phyloP scores from a whole-genome alignment of 2,329 filamentous ascomycete species.

The Alternaria gaisen region DNA sequence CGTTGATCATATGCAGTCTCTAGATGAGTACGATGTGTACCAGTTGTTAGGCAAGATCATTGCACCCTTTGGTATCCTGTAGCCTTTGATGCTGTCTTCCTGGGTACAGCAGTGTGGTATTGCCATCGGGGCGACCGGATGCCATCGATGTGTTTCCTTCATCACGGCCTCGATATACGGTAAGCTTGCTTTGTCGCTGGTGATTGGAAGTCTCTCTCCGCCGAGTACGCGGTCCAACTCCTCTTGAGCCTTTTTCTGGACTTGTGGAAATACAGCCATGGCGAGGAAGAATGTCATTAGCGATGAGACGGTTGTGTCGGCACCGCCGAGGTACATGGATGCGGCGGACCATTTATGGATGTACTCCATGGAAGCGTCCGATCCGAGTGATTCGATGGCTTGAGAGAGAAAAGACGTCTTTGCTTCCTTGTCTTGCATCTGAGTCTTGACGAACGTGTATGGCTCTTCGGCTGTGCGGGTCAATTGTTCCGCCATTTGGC shows the following conservation, averaged over 20 bases:
- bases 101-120: conserved; percentile 44
- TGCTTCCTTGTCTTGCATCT: conserved; percentile 47
- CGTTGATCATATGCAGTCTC: not conserved
- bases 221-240: conserved; percentile 62
- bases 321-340: conserved; percentile 58
- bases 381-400: conserved; percentile 46
- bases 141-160: conserved; percentile 58
- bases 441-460: conserved; percentile 55
- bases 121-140: conserved; percentile 43
- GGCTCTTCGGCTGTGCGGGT: conserved; percentile 50
- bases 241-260: conserved; percentile 59
- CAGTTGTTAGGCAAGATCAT: conserved; percentile 52
- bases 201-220: conserved; percentile 56
- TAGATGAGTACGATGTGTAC: conserved; percentile 27
- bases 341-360: conserved; percentile 55
- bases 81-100: conserved; percentile 51
- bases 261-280: conserved; percentile 59
- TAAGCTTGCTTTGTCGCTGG: conserved; percentile 57
- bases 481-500: conserved; percentile 47
- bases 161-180: conserved; percentile 48
- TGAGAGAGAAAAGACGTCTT: conserved; percentile 54
- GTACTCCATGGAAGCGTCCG: conserved; percentile 44
- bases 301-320: conserved; percentile 56
- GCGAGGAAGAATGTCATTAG: conserved; percentile 60
- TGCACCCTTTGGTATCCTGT: conserved; percentile 55